These are phyloP conservation scores for Cladophialophora chaetospira DNA, from an alignment of 2,329 filamentous ascomycete genomes.

Conservation along the genomic window DNA sequence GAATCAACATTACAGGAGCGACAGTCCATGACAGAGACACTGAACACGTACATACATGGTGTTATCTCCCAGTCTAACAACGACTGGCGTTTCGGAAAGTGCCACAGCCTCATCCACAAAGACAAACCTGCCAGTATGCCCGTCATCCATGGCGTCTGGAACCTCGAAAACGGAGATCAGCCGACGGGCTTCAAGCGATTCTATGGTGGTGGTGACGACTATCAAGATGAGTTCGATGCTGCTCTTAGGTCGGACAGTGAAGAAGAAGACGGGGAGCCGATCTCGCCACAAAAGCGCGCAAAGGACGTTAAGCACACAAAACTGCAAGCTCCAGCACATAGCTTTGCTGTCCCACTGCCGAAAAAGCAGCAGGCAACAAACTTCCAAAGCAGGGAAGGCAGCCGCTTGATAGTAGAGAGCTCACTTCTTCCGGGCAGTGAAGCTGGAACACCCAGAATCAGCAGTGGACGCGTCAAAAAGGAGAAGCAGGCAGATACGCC, in stretches of 20 bases:
- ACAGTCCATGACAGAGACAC: constrained; percentile 16
- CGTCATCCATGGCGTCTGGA: constrained; percentile 31
- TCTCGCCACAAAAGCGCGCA: background rate
- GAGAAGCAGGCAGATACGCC: background rate
- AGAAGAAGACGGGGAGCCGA: background rate
- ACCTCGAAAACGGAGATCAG: constrained; percentile 15
- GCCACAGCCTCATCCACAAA: constrained; percentile 17
- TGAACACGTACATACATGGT: constrained; percentile 17
- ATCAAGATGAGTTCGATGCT: background rate
- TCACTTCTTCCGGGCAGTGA: background rate
- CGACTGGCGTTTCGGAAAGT: constrained; percentile 20
- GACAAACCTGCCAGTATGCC: constrained; percentile 12
- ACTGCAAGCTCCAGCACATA: no score
- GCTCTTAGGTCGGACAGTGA: background rate
- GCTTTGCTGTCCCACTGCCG: no score
- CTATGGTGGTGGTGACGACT: constrained; percentile 19
- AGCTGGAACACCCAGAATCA: background rate
- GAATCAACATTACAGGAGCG: constrained; percentile 28
- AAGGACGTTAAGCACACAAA: no score
- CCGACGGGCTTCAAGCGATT: constrained; percentile 27
- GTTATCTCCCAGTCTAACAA: background rate
- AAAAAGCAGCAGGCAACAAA: background rate
- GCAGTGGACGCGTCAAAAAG: background rate
- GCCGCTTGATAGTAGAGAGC: background rate
- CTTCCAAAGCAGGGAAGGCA: background rate